phyloP scores from a whole-genome alignment of 495 filamentous ascomycete species.

The Neurospora sp. region DNA sequence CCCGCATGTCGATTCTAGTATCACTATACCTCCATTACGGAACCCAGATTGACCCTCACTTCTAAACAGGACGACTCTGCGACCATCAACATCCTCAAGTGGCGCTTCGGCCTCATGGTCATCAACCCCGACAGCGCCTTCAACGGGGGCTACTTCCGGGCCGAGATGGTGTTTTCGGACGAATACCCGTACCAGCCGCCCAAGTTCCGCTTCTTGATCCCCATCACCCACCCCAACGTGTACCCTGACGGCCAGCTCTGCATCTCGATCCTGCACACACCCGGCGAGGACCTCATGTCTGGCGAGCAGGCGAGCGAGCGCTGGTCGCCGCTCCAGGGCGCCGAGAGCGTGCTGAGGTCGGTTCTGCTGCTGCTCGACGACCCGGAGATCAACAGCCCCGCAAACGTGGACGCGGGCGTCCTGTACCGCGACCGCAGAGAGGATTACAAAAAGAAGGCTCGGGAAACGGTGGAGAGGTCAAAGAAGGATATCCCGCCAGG shows the following conservation, averaged over 20 bases:
- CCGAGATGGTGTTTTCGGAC: slow-evolving; percentile 73
- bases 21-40: not conserved
- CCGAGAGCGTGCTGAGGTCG: slow-evolving; percentile 87
- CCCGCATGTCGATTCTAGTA: not conserved
- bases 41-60: slow-evolving; percentile 2
- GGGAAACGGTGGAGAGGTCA: slow-evolving; percentile 57
- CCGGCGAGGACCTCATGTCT: slow-evolving; percentile 85
- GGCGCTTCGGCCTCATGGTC: slow-evolving; percentile 82
- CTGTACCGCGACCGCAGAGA: slow-evolving; percentile 64
- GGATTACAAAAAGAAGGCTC: slow-evolving; percentile 58
- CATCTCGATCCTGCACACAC: slow-evolving; percentile 91
- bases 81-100: slow-evolving; percentile 63
- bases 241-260: slow-evolving; percentile 84
- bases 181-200: slow-evolving; percentile 92
- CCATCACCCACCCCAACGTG: slow-evolving; percentile 85
- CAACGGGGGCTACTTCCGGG: slow-evolving; percentile 87
- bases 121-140: slow-evolving; percentile 86
- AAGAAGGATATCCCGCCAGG: slow-evolving; percentile 70
- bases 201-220: slow-evolving; percentile 75
- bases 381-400: slow-evolving; percentile 83
- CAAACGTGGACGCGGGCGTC: slow-evolving; percentile 89
- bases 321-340: slow-evolving; percentile 86
- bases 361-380: slow-evolving; percentile 90
- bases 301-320: slow-evolving; percentile 81
- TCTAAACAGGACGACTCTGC: slow-evolving; percentile 46